Base-by-base conservation (phyloP, 768 basidiomycete genomes). In the Lactarius tabidus region DNA sequence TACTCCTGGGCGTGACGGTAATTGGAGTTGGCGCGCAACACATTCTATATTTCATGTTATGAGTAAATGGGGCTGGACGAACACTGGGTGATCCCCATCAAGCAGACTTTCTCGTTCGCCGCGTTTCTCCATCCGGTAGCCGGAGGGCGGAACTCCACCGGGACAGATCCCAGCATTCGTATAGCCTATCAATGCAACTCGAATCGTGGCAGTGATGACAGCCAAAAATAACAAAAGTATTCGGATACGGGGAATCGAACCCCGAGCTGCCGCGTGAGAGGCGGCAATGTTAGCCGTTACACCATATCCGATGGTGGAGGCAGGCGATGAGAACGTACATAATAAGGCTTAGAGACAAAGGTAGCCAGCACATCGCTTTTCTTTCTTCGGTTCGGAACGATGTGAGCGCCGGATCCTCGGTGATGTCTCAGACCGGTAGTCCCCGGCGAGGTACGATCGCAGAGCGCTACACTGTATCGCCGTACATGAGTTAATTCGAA, bases 161-260 rank as follows among this genome's bases (percentile, higher is more conserved):
- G 45, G 23, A 26, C 45, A 48, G 10, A 23, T 48, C 23, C 31
- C 8, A 48, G 33, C 39, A 31, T 36, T 36, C 6, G 8, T 36
- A 12, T 36, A 36, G 3, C n/a, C n/a, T n/a, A n/a, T n/a, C n/a
- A n/a, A n/a, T n/a, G n/a, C n/a, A n/a, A n/a, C n/a, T n/a, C n/a
- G n/a, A n/a, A n/a, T n/a, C n/a, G n/a, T n/a, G n/a, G n/a, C n/a
- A n/a, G n/a, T n/a, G n/a, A n/a, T n/a, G n/a, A n/a, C n/a, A n/a
- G n/a, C n/a, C n/a, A 15, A 14, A 5, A 36, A 10, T 5, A 6
- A 55, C 58, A 66, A 66, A 17, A 3, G 5, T 0, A 38, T 70
- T 76, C 75, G 73, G 75, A 74, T 76, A 75, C 76, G 75, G 75
- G 76, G 76, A 77, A 72, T 77, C 76, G 76, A 77, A 77, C 76